phyloP scores from a whole-genome alignment of 345 rosid species.

The Salix arbutifolia region DNA sequence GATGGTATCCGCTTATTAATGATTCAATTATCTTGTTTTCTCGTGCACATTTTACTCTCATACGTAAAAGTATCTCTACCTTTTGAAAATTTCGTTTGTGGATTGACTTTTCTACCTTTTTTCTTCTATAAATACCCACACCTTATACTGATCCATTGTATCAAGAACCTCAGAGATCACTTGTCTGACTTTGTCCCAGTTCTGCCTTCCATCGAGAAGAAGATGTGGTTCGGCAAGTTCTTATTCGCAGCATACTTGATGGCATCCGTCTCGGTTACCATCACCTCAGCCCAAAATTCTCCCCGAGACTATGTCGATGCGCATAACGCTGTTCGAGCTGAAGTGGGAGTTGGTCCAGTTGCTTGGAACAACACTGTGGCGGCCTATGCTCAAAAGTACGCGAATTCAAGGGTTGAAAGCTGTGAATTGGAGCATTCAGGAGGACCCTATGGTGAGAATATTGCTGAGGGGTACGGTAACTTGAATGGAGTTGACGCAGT shows the following conservation, averaged over 20 bases:
- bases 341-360: slow-evolving; percentile 16
- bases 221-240: background rate
- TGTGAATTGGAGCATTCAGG: slow-evolving; percentile 25
- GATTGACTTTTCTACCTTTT: no score
- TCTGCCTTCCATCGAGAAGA: background rate
- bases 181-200: background rate
- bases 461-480: slow-evolving; percentile 20
- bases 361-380: slow-evolving; percentile 22
- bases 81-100: no score
- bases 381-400: slow-evolving; percentile 16
- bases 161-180: background rate
- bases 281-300: background rate
- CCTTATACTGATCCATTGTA: no score
- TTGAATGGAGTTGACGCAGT: slow-evolving; percentile 31
- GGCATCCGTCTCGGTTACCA: background rate
- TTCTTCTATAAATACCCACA: no score
- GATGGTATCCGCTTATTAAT: no score
- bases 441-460: slow-evolving; percentile 31
- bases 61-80: no score
- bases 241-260: background rate
- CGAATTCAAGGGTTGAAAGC: background rate
- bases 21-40: no score
- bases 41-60: no score
- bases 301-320: slow-evolving; percentile 17
- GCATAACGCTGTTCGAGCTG: slow-evolving; percentile 17